Evolutionary conservation across 805 yeast genomes (phyloP), one percentile per base, ranked within the genome.

Genomic region (Clavispora phyllophila): DNA sequence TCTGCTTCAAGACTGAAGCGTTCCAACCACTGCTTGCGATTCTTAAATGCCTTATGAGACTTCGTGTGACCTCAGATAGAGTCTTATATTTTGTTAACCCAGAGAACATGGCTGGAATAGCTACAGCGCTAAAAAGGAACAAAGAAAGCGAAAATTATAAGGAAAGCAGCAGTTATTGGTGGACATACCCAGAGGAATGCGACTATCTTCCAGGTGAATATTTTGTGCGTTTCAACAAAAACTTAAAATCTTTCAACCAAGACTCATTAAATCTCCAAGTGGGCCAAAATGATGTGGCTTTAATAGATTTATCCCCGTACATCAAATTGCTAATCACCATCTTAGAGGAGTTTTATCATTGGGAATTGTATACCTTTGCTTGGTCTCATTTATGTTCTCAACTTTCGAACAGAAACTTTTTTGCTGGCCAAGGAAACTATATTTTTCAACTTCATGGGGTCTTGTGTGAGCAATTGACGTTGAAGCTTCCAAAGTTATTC

Each of bases 381-480:
- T 66, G 82, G 69, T 78, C 84, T 0, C 87, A 84, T 58, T 69
- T 85, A 41, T 81, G 88, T 52, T 77, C 87, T 0, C 95, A 86
- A 53, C 54, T 87, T 24, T 68, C 85, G 9, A 82, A 80, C 50
- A 57, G 79, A 48, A 62, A 61, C 12, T 62, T 87, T 8, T 83
- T 83, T 49, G 59, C 63, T 26, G 60, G 66, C 3, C 64, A 73
- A 20, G 58, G 56, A 4, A 60, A 60, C 4, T 70, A 68, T 20
- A 67, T 78, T 10, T 50, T 63, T 31, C 55, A 63, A 15, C 60
- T 80, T 17, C 68, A 75, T 44, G 57, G 63, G 5, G 60, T 77
- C 2, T 53, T 83, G 2, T 81, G 87, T 57, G 79, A 80, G 7
- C 88, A 83, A 43, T 57, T 86, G 41, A 71, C 68, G 28, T 57